Evolutionary conservation across 495 filamentous ascomycete species (phyloP).

Genomic region (Parathielavia hyrcaniae): DNA sequence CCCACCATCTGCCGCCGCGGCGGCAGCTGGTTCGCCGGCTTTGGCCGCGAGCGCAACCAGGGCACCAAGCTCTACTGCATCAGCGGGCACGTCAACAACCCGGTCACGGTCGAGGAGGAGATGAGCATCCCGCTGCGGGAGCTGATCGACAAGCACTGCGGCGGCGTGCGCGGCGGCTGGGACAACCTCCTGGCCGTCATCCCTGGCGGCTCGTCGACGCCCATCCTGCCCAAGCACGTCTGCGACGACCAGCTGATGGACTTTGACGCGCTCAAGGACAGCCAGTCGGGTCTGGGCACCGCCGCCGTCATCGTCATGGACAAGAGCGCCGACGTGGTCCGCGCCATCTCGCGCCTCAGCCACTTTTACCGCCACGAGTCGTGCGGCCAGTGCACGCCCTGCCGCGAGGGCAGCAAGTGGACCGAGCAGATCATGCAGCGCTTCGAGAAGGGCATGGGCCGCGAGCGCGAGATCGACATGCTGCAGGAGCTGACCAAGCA

Average conservation of each 20-base stretch:
- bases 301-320: slow-evolving; percentile 99
- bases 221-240: slow-evolving; percentile 77
- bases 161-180: slow-evolving; percentile 94
- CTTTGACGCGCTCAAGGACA: slow-evolving; percentile 97
- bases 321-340: slow-evolving; percentile 91
- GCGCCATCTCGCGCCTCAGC: slow-evolving; percentile 83
- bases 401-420: slow-evolving; percentile 96
- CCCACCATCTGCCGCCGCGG: slow-evolving; percentile 94
- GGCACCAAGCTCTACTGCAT: slow-evolving; percentile 99
- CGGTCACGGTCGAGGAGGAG: slow-evolving; percentile 94
- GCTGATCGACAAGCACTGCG: slow-evolving; percentile 95
- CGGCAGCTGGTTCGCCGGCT: slow-evolving; percentile 81
- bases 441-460: slow-evolving; percentile 82
- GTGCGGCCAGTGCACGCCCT: slow-evolving; percentile 97
- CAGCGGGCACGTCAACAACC: slow-evolving; percentile 98
- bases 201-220: slow-evolving; percentile 92
- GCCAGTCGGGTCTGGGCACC: slow-evolving; percentile 93
- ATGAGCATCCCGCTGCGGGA: slow-evolving; percentile 94
- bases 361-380: slow-evolving; percentile 98
- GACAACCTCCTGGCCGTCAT: slow-evolving; percentile 95
- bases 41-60: slow-evolving; percentile 89
- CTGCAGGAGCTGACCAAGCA: slow-evolving; percentile 98
- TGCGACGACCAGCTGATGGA: slow-evolving; percentile 98
- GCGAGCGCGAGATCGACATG: slow-evolving; percentile 96
- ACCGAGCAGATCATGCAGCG: slow-evolving; percentile 97